Evolutionary conservation across 768 basidiomycete species (phyloP).

Genomic region (Suillus hirtellus): DNA sequence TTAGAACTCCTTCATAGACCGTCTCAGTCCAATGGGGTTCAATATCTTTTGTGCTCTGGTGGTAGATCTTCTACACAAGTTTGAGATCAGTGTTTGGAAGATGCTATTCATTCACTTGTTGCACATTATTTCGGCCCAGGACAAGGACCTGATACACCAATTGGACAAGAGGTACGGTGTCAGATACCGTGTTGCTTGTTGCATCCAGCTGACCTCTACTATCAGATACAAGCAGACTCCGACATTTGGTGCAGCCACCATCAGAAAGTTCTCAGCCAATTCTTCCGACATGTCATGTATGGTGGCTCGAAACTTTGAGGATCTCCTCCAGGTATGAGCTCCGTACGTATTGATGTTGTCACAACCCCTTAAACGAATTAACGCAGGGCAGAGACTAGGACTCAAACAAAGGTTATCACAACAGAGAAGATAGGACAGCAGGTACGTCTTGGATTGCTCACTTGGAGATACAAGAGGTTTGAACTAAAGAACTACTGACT

Average conservation of each 20-base stretch:
- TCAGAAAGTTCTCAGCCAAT: constrained; percentile 31
- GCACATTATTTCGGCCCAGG: constrained; percentile 22
- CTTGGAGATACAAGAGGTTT: too few species aligned
- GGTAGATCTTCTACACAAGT: constrained; percentile 40
- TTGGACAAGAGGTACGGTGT: neutral
- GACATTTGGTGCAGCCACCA: constrained; percentile 33
- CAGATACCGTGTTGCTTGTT: too few species aligned
- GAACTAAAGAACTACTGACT: too few species aligned
- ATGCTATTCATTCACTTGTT: constrained; percentile 35
- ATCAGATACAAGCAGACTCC: constrained; percentile 7
- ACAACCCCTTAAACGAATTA: too few species aligned
- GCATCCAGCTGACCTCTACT: neutral
- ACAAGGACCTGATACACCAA: neutral
- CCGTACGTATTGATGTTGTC: neutral
- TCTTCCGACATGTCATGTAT: constrained; percentile 34
- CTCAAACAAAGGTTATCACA: too few species aligned
- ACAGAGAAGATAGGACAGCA: too few species aligned
- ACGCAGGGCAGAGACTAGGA: too few species aligned
- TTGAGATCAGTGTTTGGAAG: constrained; percentile 41
- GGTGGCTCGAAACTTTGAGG: constrained; percentile 38
- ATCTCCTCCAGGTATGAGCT: constrained; percentile 29
- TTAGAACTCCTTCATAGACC: constrained; percentile 38
- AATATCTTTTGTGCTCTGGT: constrained; percentile 29
- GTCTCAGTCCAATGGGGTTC: constrained; percentile 20
- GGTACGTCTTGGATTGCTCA: too few species aligned